Evolutionary conservation across 1,284 basidiomycete genomes (phyloP).

Genomic region (Ganoderma lucidum): DNA sequence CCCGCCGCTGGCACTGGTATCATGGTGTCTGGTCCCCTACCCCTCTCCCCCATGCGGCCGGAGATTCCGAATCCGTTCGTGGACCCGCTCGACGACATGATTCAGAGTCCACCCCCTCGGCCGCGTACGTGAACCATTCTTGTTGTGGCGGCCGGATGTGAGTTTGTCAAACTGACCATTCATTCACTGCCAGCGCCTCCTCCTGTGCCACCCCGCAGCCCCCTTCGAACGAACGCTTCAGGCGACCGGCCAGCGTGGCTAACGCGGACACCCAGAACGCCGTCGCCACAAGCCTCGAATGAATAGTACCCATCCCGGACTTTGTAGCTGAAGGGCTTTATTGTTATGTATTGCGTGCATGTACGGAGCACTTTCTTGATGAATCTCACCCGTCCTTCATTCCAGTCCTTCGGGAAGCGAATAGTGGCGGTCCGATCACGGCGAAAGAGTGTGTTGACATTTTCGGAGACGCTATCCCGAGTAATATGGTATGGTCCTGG

Average conservation of each 20-base stretch:
- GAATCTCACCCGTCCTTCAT: background rate
- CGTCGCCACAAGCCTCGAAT: constrained; percentile 13
- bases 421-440: constrained; percentile 4
- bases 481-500: background rate
- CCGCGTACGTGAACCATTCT: constrained; percentile 1
- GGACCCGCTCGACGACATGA: constrained; percentile 28
- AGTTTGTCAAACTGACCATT: constrained; percentile 1
- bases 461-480: background rate
- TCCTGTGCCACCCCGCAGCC: constrained; percentile 32
- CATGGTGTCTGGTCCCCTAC: constrained; percentile 23
- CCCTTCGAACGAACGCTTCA: constrained; percentile 21
- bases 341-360: constrained; percentile 1
- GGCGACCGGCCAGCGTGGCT: constrained; percentile 29
- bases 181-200: constrained; percentile 22
- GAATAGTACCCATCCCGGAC: constrained; percentile 5
- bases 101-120: background rate
- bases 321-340: background rate
- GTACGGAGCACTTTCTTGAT: constrained; percentile 6
- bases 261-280: constrained; percentile 26
- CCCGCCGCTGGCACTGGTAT: constrained; percentile 13
- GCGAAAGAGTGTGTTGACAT: background rate
- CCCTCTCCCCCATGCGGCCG: constrained; percentile 26
- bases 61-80: constrained; percentile 31
- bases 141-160: background rate
- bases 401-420: background rate